Evolutionary conservation across 208 protist genomes (phyloP).

Genomic region (Leishmania turanica): DNA sequence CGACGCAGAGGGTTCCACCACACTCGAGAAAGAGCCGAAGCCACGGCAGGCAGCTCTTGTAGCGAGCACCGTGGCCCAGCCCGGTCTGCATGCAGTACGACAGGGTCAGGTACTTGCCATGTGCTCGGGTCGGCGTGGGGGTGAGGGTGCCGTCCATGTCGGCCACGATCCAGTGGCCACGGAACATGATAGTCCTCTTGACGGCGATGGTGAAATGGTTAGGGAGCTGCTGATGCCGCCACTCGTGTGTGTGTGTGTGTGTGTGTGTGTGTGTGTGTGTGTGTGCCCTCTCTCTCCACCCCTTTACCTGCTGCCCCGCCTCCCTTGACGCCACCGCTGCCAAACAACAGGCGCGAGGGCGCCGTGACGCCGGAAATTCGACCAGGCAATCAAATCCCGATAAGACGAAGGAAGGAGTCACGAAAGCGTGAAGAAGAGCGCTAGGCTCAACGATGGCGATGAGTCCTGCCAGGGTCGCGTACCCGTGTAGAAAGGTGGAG

Average conservation of each 20-base stretch:
- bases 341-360: neutral
- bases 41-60: conserved; percentile 47
- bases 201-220: neutral
- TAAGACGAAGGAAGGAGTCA: neutral
- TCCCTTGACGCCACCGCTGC: neutral
- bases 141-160: conserved; percentile 72
- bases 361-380: neutral
- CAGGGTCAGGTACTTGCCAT: conserved; percentile 49
- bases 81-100: conserved; percentile 30
- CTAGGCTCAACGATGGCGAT: neutral
- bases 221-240: neutral
- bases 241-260: neutral
- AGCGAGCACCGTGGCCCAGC: conserved; percentile 29
- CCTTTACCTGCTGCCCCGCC: neutral
- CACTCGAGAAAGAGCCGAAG: conserved; percentile 33
- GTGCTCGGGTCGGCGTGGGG: conserved; percentile 48
- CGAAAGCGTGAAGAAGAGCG: neutral
- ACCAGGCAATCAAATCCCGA: neutral
- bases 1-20: conserved; percentile 54
- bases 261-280: neutral
- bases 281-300: neutral
- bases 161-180: conserved; percentile 54
- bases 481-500: neutral
- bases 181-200: conserved; percentile 32
- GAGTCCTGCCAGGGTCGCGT: neutral